Evolutionary conservation across 306 rosid genomes (phyloP), one percentile per base, ranked within the genome.

Genomic region (Corylus heterophylla): DNA sequence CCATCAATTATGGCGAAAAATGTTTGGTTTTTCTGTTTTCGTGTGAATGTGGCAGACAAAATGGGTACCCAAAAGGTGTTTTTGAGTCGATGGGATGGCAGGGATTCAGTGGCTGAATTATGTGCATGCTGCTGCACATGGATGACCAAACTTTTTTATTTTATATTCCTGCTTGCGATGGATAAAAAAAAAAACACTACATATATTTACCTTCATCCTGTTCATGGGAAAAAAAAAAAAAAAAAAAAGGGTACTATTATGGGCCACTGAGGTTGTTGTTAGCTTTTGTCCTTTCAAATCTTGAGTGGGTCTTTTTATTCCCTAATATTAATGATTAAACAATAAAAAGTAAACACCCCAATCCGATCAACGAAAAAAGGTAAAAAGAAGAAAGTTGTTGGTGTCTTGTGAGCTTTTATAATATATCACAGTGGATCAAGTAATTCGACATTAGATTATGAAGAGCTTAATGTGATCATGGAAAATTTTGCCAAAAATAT

Each of bases 11-110:
- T 50, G 90, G 88, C 82, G 72, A 69, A 75, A 75, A 73, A 62
- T 63, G 69, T 80, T 80, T 55, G 8, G 25, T 3, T 42, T 76
- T 76, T 87, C 72, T 82, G 81, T 76, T 77, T 67, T 61, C 45
- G 63, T 75, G 73, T 18, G 70, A 75, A 56, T 47, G 45, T 83
- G 89, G 92, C 82, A 83, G 89, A 84, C 89, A 84, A 58, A 77
- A 81, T 63, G 69, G 79, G 76, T 52, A 62, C 18, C 48, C 51
- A 73, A 58, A 54, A 63, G 75, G 73, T 37, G 59, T 37, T 54
- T 39, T 29, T 42, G 58, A 51, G 78, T 73, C 59, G 54, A 54
- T 64, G 47, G 69, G 50, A n/a, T 59, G 51, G 61, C 76, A 61
- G 13, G 35, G 49, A 71, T 79, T 47, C 22, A 29, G 54, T 76